Evolutionary conservation across 169 alveolate species (phyloP).

Genomic region (Cardiosporidium cionae): DNA sequence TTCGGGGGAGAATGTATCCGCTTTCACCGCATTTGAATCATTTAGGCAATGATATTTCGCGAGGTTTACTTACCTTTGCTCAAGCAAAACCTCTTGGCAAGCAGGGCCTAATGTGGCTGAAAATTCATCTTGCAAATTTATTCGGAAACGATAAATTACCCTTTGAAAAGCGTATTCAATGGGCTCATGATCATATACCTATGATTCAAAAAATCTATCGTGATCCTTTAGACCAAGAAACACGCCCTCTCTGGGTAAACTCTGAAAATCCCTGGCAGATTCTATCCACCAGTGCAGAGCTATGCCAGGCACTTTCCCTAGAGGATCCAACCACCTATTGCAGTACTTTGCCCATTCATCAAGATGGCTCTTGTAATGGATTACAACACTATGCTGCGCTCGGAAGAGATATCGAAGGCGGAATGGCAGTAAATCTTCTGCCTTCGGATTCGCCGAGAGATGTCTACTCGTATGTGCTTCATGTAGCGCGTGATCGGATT

Average conservation of each 20-base stretch:
- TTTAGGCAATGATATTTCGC: conserved; percentile 86
- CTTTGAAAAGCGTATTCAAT: conserved; percentile 16
- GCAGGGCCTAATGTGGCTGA: conserved; percentile 89
- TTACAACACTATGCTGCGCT: conserved; percentile 88
- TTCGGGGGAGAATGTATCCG: conserved; percentile 95
- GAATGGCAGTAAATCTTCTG: conserved; percentile 80
- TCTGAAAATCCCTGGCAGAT: conserved; percentile 93
- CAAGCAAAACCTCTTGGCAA: conserved; percentile 79
- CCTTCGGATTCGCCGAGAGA: conserved; percentile 88
- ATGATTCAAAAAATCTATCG: conserved; percentile 33
- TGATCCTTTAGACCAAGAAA: conserved; percentile 70
- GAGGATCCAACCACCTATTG: conserved; percentile 65
- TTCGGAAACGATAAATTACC: conserved; percentile 79
- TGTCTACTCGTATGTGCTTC: conserved; percentile 81
- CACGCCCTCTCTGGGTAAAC: conserved; percentile 63
- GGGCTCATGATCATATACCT: conserved; percentile 27
- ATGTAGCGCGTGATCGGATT: conserved; percentile 19
- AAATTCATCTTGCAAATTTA: conserved; percentile 82
- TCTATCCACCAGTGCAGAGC: conserved; percentile 62
- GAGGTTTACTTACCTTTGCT: conserved; percentile 84
- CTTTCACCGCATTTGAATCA: conserved; percentile 89
- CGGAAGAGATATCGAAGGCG: conserved; percentile 91
- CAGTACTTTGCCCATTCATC: conserved; percentile 85
- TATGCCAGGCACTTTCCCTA: conserved; percentile 1
- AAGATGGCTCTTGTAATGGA: conserved; percentile 97